Evolutionary conservation across 768 basidiomycete genomes (phyloP).

Genomic region (Strobilomyces echinocephalus): DNA sequence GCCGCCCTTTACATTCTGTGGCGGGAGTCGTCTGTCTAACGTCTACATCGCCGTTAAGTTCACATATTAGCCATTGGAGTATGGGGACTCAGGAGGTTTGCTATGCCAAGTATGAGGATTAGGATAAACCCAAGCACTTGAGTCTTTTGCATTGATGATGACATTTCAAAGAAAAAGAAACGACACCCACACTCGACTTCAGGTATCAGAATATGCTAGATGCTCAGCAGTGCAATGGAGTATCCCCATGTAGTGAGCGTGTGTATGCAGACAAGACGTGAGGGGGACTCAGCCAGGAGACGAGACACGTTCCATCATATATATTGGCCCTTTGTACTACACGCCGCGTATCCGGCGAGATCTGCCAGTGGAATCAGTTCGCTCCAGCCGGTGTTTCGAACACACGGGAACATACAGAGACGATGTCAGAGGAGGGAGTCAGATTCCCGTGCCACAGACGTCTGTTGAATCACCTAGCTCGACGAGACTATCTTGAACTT

Average conservation of each 20-base stretch:
- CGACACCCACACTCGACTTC: constrained; percentile 46
- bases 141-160: constrained; percentile 47
- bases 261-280: not conserved
- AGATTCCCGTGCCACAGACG: no score
- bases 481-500: no score
- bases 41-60: constrained; percentile 10
- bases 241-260: not conserved
- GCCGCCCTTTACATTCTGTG: constrained; percentile 49
- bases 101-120: constrained; percentile 43
- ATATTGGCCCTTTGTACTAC: no score
- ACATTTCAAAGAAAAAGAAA: not conserved
- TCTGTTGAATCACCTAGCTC: no score
- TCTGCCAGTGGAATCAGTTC: no score
- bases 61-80: not conserved
- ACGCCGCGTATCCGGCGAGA: no score
- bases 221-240: not conserved
- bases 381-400: no score
- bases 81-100: constrained; percentile 45
- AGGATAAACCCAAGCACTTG: constrained; percentile 66
- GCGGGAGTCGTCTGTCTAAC: constrained; percentile 48
- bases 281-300: no score
- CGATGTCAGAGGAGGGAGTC: no score
- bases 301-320: no score
- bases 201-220: constrained; percentile 43
- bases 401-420: no score